These are phyloP conservation scores for Colletotrichum sp. DNA, from an alignment of 2,329 filamentous ascomycete species.

Conservation along the genomic window DNA sequence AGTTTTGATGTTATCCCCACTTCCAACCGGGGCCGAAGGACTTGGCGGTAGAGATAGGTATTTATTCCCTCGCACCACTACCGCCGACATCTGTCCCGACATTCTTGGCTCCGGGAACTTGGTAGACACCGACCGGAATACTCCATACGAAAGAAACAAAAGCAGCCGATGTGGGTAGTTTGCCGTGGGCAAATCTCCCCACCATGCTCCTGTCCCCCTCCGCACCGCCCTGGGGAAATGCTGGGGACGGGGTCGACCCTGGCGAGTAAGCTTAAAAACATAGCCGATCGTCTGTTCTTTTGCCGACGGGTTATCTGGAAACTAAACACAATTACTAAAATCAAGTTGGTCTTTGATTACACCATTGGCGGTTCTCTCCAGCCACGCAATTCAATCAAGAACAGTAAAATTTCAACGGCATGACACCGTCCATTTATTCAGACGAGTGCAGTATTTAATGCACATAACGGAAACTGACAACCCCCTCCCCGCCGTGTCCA, in stretches of 20 bases:
- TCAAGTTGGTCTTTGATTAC: background rate
- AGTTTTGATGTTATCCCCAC: background rate
- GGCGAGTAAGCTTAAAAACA: conserved; percentile 4
- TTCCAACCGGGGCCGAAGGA: background rate
- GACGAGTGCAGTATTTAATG: background rate
- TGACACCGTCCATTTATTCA: background rate
- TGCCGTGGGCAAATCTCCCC: background rate
- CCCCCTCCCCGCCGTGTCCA: background rate
- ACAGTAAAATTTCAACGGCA: background rate
- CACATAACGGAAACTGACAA: conserved; percentile 1
- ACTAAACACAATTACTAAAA: background rate
- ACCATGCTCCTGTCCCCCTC: background rate
- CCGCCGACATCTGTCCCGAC: background rate
- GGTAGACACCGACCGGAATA: background rate
- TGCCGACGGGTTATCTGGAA: conserved; percentile 1
- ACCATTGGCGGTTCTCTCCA: background rate
- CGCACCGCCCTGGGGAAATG: background rate
- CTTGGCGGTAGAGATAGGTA: conserved; percentile 7
- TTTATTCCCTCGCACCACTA: background rate
- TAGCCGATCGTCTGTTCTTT: conserved; percentile 3
- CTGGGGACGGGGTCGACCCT: background rate
- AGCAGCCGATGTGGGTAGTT: background rate
- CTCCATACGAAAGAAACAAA: background rate
- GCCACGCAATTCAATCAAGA: background rate
- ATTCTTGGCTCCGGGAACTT: background rate